Conservation (phyloP, 2,329 filamentous ascomycete species). For the Diaporthe vexans region DNA sequence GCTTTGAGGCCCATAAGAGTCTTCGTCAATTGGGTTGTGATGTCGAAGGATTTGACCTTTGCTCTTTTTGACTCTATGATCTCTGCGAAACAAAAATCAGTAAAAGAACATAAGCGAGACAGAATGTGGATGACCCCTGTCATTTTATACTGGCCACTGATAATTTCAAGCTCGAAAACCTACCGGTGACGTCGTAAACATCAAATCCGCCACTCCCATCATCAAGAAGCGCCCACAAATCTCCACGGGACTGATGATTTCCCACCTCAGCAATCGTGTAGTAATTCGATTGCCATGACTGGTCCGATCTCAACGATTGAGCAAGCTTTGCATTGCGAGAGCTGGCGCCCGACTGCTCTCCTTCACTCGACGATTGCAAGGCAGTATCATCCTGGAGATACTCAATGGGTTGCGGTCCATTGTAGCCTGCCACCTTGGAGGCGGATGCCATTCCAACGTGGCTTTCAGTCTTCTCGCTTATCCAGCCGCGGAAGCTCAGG, state of each 20-base stretch:
- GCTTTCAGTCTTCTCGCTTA: background rate
- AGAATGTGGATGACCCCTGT: rapidly evolving
- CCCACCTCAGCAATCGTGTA: background rate
- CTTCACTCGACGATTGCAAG: background rate
- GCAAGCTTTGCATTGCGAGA: background rate
- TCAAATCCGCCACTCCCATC: background rate
- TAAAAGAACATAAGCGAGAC: no score
- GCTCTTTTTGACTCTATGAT: background rate
- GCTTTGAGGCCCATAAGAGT: background rate
- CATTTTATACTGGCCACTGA: no score
- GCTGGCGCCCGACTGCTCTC: background rate
- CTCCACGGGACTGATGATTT: background rate
- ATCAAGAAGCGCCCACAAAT: background rate
- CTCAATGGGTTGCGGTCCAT: background rate
- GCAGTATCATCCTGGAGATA: background rate
- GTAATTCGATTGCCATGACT: background rate
- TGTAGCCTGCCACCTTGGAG: background rate
- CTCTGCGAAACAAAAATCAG: background rate
- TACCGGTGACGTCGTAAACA: constrained; percentile 14
- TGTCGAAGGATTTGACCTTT: background rate
- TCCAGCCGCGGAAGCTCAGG: background rate
- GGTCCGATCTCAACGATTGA: no score
- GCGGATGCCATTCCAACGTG: background rate
- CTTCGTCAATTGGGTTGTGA: background rate
- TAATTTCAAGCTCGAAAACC: background rate